These are phyloP conservation scores for Nemania abortiva DNA, from an alignment of 2,329 filamentous ascomycete genomes.

Conservation along the genomic window DNA sequence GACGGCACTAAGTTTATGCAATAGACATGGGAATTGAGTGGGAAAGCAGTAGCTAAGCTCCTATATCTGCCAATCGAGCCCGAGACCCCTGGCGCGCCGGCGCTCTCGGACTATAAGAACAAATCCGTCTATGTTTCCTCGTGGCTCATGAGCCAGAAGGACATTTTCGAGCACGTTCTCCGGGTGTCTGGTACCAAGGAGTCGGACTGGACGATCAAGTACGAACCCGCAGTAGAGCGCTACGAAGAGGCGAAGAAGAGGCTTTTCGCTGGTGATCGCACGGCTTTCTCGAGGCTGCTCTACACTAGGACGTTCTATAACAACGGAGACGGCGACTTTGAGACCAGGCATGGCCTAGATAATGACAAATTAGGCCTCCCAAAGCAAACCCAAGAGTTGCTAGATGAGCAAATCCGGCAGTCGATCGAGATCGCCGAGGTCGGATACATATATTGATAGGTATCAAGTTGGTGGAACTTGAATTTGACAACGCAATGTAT, in stretches of 20 bases:
- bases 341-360: constrained; percentile 56
- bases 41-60: constrained; percentile 63
- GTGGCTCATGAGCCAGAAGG: constrained; percentile 70
- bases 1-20: neutral
- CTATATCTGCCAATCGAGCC: constrained; percentile 59
- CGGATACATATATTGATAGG: constrained; percentile 42
- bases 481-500: neutral
- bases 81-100: constrained; percentile 53
- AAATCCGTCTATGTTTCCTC: constrained; percentile 64
- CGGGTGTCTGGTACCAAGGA: constrained; percentile 68
- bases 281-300: constrained; percentile 63
- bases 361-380: constrained; percentile 70
- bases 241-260: constrained; percentile 60
- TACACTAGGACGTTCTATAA: constrained; percentile 68
- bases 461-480: neutral
- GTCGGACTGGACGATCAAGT: constrained; percentile 69
- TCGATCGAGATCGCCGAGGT: constrained; percentile 55
- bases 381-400: constrained; percentile 59
- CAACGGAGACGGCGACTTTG: constrained; percentile 56
- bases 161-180: constrained; percentile 73
- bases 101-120: constrained; percentile 62
- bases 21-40: constrained; percentile 52
- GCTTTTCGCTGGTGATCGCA: constrained; percentile 57
- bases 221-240: constrained; percentile 61
- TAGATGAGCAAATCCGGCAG: constrained; percentile 67